phyloP scores from a whole-genome alignment of 1,139 yeast genomes.

The Geotrichum candidum region DNA sequence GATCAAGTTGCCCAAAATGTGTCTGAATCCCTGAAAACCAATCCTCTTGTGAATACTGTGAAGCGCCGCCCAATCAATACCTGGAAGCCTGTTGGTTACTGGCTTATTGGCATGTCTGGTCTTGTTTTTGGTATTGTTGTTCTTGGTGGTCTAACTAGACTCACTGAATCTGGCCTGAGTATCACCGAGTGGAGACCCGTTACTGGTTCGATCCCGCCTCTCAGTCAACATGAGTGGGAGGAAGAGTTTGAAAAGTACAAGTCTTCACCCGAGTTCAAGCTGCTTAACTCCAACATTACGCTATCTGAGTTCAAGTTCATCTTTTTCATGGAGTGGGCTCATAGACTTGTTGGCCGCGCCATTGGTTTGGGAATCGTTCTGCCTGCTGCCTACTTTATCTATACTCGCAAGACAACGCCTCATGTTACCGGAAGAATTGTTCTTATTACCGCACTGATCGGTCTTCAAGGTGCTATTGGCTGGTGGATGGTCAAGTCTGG shows the following conservation, averaged over 20 bases:
- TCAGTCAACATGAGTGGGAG: conserved; percentile 75
- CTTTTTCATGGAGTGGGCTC: conserved; percentile 97
- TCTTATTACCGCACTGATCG: conserved; percentile 70
- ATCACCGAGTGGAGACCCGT: conserved; percentile 99
- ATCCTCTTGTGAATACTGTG: conserved; percentile 17
- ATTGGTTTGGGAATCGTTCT: conserved; percentile 77
- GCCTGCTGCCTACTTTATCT: conserved; percentile 81
- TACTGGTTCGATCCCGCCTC: conserved; percentile 89
- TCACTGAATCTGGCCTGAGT: conserved; percentile 92
- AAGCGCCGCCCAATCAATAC: conserved; percentile 29
- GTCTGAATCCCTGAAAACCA: conserved; percentile 15
- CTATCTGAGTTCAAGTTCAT: conserved; percentile 93
- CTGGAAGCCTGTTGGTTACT: conserved; percentile 57
- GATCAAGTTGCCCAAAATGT: conserved; percentile 18
- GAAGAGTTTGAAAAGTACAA: conserved; percentile 75
- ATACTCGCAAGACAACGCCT: conserved; percentile 57
- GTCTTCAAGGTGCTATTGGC: conserved; percentile 91
- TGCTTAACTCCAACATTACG: conserved; percentile 82
- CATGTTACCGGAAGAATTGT: conserved; percentile 64
- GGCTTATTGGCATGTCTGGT: conserved; percentile 87
- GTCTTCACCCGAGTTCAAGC: conserved; percentile 84
- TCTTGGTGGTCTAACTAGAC: conserved; percentile 91
- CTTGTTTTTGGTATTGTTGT: conserved; percentile 92
- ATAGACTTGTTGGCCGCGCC: conserved; percentile 83
- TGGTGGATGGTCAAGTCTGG: conserved; percentile 99